A percentile compares a stretch with the other conserved stretches of the same genome.
phyloP scores from a whole-genome alignment of 352 stramenopile species.

The Pythium dissotocum region DNA sequence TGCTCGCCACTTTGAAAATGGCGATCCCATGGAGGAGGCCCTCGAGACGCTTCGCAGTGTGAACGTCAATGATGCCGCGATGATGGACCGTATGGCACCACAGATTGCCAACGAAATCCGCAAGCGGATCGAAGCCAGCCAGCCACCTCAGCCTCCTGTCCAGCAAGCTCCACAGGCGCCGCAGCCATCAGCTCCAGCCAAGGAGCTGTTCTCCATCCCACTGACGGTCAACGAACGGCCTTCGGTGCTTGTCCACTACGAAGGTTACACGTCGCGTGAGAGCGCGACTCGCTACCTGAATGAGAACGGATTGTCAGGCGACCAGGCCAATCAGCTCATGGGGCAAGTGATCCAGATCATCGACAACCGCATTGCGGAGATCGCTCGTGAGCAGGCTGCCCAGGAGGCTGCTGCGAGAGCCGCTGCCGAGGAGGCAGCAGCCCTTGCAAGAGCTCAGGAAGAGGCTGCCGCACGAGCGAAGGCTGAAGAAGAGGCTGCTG shows the following conservation, averaged over 20 bases:
- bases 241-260: constrained; percentile 59
- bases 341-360: constrained; percentile 61
- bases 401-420: constrained; percentile 19
- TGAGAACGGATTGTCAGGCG: constrained; percentile 55
- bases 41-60: constrained; percentile 45
- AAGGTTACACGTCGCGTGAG: constrained; percentile 59
- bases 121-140: constrained; percentile 35
- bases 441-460: constrained; percentile 2
- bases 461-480: background rate
- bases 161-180: background rate
- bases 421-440: constrained; percentile 20
- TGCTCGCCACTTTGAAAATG: constrained; percentile 68
- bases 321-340: constrained; percentile 41
- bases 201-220: constrained; percentile 71
- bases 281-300: constrained; percentile 59
- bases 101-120: constrained; percentile 67
- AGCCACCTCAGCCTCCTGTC: constrained; percentile 1
- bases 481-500: constrained; percentile 4
- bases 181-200: constrained; percentile 10
- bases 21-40: constrained; percentile 59
- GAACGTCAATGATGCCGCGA: constrained; percentile 45
- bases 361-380: constrained; percentile 47
- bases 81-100: constrained; percentile 52
- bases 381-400: constrained; percentile 40
- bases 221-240: constrained; percentile 55